Conservation (phyloP, 768 basidiomycete genomes). For the Albatrellus ellisii region DNA sequence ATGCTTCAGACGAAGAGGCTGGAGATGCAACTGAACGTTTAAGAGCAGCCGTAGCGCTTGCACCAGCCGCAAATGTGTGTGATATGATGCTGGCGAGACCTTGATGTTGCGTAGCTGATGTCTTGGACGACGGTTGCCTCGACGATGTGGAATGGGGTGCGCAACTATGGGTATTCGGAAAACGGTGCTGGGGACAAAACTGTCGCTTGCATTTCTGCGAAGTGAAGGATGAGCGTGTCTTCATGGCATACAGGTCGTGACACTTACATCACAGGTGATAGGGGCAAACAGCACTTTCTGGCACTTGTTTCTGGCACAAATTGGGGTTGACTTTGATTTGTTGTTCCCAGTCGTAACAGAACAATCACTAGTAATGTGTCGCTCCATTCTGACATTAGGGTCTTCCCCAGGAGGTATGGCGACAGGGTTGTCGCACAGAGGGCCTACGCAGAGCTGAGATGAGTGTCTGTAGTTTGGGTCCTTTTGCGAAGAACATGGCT, state of each 20-base stretch:
- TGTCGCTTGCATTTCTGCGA: constrained; percentile 53
- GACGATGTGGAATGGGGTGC: constrained; percentile 12
- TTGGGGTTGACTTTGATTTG: constrained; percentile 33
- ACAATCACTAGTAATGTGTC: constrained; percentile 55
- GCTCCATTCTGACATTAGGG: constrained; percentile 72
- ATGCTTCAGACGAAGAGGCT: constrained; percentile 23
- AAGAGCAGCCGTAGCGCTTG: constrained; percentile 26
- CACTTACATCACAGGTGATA: constrained; percentile 60
- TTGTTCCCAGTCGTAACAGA: constrained; percentile 54
- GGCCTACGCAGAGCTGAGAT: no score
- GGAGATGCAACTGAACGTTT: constrained; percentile 28
- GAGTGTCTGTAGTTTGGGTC: no score
- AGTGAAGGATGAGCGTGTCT: neutral
- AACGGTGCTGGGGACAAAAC: constrained; percentile 72
- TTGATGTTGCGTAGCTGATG: constrained; percentile 2
- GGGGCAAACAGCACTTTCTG: constrained; percentile 64
- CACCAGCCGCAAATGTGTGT: constrained; percentile 13
- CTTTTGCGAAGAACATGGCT: constrained; percentile 14
- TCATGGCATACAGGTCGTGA: neutral
- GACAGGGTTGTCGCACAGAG: constrained; percentile 64
- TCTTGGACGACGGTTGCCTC: constrained; percentile 9
- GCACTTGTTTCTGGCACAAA: constrained; percentile 49
- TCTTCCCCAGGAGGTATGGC: constrained; percentile 68
- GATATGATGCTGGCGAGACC: constrained; percentile 11
- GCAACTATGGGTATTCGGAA: constrained; percentile 62